Percentiles rank a stretch among this genome's conserved stretches.
phyloP scores from a whole-genome alignment of 805 yeast genomes.

The Metschnikowia vanudenii region DNA sequence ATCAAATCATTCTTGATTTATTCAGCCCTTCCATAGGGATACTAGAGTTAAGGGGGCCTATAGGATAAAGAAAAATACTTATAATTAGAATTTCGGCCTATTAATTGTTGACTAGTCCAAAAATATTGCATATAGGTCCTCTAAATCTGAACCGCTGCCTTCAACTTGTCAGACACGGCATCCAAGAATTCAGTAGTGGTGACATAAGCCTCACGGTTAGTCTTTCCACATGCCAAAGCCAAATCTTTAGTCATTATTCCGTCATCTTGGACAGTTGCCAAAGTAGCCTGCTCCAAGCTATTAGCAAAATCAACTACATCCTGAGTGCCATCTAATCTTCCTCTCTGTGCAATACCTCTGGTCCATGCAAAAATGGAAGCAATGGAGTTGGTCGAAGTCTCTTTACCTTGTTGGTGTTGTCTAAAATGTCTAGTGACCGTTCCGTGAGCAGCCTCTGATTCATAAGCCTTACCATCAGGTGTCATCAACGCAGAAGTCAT shows the following conservation, averaged over 20 bases:
- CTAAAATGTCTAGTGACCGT: slow-evolving; percentile 97
- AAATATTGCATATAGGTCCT: neutral
- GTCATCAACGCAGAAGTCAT: slow-evolving; percentile 97
- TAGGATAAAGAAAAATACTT: neutral
- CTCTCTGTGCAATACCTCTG: slow-evolving; percentile 90
- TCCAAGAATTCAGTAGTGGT: slow-evolving; percentile 90
- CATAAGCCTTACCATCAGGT: slow-evolving; percentile 96
- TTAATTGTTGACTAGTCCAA: neutral
- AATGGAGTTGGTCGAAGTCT: slow-evolving; percentile 94
- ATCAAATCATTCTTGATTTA: too few species aligned
- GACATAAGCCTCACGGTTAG: slow-evolving; percentile 77
- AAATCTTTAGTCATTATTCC: slow-evolving; percentile 95
- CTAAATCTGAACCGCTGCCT: slow-evolving; percentile 10
- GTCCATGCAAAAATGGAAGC: slow-evolving; percentile 98
- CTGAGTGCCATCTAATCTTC: slow-evolving; percentile 81
- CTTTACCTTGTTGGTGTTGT: slow-evolving; percentile 94
- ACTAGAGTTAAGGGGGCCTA: too few species aligned
- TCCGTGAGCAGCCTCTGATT: slow-evolving; percentile 98
- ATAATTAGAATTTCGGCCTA: neutral
- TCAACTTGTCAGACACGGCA: slow-evolving; percentile 70
- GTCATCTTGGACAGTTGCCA: slow-evolving; percentile 80
- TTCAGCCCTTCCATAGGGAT: too few species aligned
- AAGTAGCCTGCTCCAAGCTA: slow-evolving; percentile 74
- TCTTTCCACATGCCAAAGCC: slow-evolving; percentile 85
- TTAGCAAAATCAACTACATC: slow-evolving; percentile 81